Conservation (phyloP, 495 filamentous ascomycete species). For the Aspergillus haitiensis region DNA sequence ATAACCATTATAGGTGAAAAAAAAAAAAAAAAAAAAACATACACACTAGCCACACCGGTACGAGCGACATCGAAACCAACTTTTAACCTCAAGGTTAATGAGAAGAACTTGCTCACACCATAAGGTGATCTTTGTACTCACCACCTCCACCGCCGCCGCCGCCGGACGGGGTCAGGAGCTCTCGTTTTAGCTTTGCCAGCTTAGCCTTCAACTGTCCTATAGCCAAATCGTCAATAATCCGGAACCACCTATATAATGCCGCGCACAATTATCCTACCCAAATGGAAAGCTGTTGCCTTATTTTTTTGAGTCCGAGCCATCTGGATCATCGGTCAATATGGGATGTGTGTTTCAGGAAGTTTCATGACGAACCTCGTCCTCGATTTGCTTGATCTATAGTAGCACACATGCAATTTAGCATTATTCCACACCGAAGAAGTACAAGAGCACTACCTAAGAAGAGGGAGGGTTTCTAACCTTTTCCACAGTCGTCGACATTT, state of each 20-base stretch:
- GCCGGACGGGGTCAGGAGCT: conserved; percentile 82
- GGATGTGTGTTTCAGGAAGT: background rate
- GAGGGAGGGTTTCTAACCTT: conserved; percentile 61
- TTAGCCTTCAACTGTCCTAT: conserved; percentile 94
- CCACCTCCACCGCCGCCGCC: conserved; percentile 78
- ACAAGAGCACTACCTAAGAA: conserved; percentile 1
- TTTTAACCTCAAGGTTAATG: conserved; percentile 23
- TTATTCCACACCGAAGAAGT: conserved; percentile 6
- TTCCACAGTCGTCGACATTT: conserved; percentile 93
- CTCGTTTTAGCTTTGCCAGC: conserved; percentile 94
- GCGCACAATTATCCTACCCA: conserved; percentile 47
- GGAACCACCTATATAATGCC: conserved; percentile 4
- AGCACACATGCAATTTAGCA: conserved; percentile 28
- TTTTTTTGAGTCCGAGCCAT: conserved; percentile 98
- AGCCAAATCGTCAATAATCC: conserved; percentile 30
- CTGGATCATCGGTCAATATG: conserved; percentile 41
- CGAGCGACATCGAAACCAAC: conserved; percentile 97
- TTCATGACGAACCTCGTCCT: conserved; percentile 70
- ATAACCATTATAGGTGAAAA: background rate
- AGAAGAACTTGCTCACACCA: too few relatives aligned
- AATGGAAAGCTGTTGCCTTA: conserved; percentile 88
- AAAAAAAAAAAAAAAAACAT: conserved; percentile 46
- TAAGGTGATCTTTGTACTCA: conserved; percentile 29
- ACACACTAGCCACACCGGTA: conserved; percentile 95
- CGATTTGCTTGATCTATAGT: conserved; percentile 90